A percentile compares a stretch with the other conserved stretches of the same genome.
Evolutionary conservation across 202 grass and related monocot species (phyloP).

Genomic region (Miscanthus sacchariflorus): DNA sequence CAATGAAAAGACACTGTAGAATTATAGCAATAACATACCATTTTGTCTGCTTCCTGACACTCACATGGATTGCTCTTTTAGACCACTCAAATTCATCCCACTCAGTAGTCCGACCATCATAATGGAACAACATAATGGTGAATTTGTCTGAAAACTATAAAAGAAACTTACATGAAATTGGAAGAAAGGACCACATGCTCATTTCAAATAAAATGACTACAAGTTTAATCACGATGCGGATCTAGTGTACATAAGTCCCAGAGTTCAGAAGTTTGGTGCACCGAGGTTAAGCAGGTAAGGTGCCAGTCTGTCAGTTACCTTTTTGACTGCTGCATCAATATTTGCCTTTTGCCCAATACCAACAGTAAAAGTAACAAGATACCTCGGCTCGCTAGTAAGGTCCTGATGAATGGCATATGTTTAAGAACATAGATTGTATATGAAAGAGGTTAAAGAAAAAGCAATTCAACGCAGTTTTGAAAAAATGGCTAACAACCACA

Average conservation of each 20-base stretch:
- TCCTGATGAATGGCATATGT: slow-evolving; percentile 57
- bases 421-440: slow-evolving; percentile 41
- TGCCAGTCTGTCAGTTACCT: slow-evolving; percentile 50
- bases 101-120: slow-evolving; percentile 86
- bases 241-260: slow-evolving; percentile 31
- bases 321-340: slow-evolving; percentile 90
- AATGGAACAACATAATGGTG: slow-evolving; percentile 95
- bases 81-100: slow-evolving; percentile 99
- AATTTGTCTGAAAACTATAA: slow-evolving; percentile 96
- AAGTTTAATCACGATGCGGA: slow-evolving; percentile 18
- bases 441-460: slow-evolving; percentile 4
- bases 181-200: slow-evolving; percentile 18
- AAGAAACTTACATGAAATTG: slow-evolving; percentile 43
- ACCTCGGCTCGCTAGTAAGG: slow-evolving; percentile 65
- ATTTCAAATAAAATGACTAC: background rate
- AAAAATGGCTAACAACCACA: slow-evolving; percentile 43
- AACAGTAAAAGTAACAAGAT: slow-evolving; percentile 94
- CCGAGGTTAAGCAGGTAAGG: slow-evolving; percentile 15
- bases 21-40: slow-evolving; percentile 61
- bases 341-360: slow-evolving; percentile 81
- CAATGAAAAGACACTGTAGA: background rate
- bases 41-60: slow-evolving; percentile 88
- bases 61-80: slow-evolving; percentile 83
- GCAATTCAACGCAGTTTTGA: slow-evolving; percentile 6
- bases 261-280: background rate